Evolutionary conservation across 1,139 yeast genomes (phyloP).

Genomic region (Taphrina betulina): DNA sequence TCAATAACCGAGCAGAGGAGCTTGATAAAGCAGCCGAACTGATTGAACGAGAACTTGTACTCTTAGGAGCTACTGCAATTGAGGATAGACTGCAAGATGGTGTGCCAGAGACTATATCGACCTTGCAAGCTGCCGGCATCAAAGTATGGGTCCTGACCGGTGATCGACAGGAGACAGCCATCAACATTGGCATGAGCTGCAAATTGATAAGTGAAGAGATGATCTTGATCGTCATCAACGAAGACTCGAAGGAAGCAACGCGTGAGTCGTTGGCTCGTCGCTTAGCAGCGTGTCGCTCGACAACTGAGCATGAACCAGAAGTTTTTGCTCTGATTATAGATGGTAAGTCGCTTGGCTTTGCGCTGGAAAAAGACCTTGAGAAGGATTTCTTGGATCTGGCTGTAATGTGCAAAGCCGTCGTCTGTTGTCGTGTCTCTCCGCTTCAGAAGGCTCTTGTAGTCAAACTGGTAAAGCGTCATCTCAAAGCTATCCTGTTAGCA

Average conservation of each 20-base stretch:
- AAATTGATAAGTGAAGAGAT: conserved; percentile 90
- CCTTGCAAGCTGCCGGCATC: conserved; percentile 92
- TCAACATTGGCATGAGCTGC: conserved; percentile 98
- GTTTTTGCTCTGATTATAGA: conserved; percentile 88
- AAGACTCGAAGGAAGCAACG: conserved; percentile 74
- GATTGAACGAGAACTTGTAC: conserved; percentile 73
- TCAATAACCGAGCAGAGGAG: conserved; percentile 69
- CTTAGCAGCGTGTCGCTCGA: conserved; percentile 63
- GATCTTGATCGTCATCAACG: conserved; percentile 87
- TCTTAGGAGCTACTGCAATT: conserved; percentile 96
- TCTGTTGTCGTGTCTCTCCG: conserved; percentile 97
- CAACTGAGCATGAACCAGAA: conserved; percentile 65
- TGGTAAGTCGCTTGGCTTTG: conserved; percentile 84
- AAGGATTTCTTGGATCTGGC: conserved; percentile 77
- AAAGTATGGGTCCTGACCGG: conserved; percentile 98
- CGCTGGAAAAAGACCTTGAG: conserved; percentile 78
- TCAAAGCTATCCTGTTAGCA: conserved; percentile 76
- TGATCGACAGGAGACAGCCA: conserved; percentile 98
- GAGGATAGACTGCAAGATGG: conserved; percentile 98
- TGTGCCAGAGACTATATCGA: conserved; percentile 94
- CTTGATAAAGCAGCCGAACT: conserved; percentile 82
- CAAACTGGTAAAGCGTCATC: conserved; percentile 73
- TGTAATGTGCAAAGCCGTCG: conserved; percentile 85
- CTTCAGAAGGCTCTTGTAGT: conserved; percentile 95
- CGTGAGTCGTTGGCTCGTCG: conserved; percentile 69